These are phyloP conservation scores for Cladosporium sp. DNA, from an alignment of 2,329 filamentous ascomycete species.

Conservation along the genomic window DNA sequence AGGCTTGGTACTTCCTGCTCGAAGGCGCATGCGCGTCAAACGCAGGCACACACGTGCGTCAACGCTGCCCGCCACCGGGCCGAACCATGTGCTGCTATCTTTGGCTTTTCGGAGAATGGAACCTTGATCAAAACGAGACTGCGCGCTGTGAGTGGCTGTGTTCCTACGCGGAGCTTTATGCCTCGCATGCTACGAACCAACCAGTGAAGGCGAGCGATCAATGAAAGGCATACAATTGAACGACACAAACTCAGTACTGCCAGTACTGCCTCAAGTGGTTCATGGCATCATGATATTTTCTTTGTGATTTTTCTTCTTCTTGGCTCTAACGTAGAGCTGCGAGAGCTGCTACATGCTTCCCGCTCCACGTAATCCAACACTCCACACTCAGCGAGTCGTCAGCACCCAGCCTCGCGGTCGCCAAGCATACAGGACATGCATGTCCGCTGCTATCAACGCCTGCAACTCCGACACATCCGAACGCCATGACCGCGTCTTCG, in stretches of 20 bases:
- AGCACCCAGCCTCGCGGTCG: neutral
- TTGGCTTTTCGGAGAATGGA: neutral
- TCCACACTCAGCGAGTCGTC: neutral
- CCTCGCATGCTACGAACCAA: neutral
- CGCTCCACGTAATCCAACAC: neutral
- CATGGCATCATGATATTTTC: neutral
- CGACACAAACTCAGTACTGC: neutral
- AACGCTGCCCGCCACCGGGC: neutral
- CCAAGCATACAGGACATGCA: neutral
- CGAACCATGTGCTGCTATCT: neutral
- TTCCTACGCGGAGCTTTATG: too few relatives aligned
- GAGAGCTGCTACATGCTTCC: neutral
- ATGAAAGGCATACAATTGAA: neutral
- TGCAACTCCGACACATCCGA: neutral
- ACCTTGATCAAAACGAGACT: neutral
- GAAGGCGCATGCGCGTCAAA: constrained; percentile 1
- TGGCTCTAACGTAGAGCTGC: too few relatives aligned
- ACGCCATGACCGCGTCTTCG: neutral
- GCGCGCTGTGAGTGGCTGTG: neutral
- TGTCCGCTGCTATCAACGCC: neutral
- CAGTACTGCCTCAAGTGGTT: neutral
- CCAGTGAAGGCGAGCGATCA: neutral
- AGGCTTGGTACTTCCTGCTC: neutral
- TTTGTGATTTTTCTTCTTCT: too few relatives aligned
- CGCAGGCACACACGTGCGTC: neutral